These are phyloP conservation scores for Oxytropis ochrocephala DNA, from an alignment of 306 rosid species.

Conservation along the genomic window DNA sequence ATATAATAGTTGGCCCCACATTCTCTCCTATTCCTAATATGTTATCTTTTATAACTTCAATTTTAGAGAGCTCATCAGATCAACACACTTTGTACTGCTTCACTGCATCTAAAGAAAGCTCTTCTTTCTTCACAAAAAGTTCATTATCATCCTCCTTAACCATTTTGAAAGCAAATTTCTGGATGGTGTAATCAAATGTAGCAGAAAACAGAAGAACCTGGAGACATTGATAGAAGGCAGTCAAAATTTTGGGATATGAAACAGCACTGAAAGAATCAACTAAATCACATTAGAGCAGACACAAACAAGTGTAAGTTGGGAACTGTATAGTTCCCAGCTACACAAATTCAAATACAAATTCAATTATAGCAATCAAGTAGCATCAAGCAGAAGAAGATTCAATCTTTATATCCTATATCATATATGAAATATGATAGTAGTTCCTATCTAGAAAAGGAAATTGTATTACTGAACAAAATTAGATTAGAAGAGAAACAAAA, in stretches of 20 bases:
- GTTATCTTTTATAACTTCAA: constrained; percentile 51
- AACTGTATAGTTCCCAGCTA: neutral
- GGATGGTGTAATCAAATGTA: constrained; percentile 73
- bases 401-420: neutral
- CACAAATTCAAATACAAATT: neutral
- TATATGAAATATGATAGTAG: neutral
- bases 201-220: constrained; percentile 89
- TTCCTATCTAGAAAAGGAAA: neutral
- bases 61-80: constrained; percentile 56
- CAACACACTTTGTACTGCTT: constrained; percentile 89
- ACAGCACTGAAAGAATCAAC: neutral
- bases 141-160: constrained; percentile 60
- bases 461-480: neutral
- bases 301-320: neutral
- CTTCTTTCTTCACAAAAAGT: constrained; percentile 80
- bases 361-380: neutral
- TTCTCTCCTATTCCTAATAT: constrained; percentile 82
- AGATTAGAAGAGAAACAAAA: neutral
- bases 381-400: neutral
- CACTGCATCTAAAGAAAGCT: constrained; percentile 67
- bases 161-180: constrained; percentile 51
- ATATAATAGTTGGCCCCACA: constrained; percentile 82
- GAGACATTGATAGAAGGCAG: constrained; percentile 16
- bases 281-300: neutral
- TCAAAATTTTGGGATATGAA: neutral